A percentile compares a stretch with the other conserved stretches of the same genome.
Evolutionary conservation across 352 stramenopile genomes (phyloP).

Genomic region (Pythium coloratum): DNA sequence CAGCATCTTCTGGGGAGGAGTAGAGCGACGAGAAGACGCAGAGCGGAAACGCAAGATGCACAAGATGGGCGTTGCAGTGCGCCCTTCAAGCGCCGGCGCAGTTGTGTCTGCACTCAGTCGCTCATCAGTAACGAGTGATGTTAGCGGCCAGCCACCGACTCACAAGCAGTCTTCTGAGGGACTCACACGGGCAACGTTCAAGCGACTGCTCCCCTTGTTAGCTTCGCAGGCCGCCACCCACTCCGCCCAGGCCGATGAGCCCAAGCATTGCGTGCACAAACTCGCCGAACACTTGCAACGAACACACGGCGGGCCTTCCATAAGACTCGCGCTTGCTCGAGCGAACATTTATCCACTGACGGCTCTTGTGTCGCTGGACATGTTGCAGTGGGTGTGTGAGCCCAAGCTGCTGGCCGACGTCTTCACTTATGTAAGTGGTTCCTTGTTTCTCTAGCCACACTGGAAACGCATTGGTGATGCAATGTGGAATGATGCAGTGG

Average conservation of each 20-base stretch:
- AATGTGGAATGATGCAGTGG: slow-evolving; percentile 32
- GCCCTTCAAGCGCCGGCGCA: background rate
- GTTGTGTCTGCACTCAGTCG: background rate
- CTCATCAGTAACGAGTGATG: background rate
- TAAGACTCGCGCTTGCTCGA: slow-evolving; percentile 54
- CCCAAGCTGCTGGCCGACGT: slow-evolving; percentile 37
- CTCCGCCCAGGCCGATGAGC: background rate
- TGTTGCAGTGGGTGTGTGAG: slow-evolving; percentile 36
- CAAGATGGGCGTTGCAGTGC: slow-evolving; percentile 6
- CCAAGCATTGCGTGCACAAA: slow-evolving; percentile 34
- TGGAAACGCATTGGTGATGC: background rate
- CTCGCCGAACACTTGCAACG: slow-evolving; percentile 42
- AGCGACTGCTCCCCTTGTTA: slow-evolving; percentile 13
- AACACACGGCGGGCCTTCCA: slow-evolving; percentile 44
- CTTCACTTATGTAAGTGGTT: slow-evolving; percentile 43
- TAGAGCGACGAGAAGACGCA: slow-evolving; percentile 27
- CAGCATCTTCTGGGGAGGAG: slow-evolving; percentile 41
- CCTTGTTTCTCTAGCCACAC: background rate
- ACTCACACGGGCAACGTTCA: slow-evolving; percentile 3
- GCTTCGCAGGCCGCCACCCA: background rate
- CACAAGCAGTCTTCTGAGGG: slow-evolving; percentile 1
- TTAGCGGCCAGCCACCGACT: background rate
- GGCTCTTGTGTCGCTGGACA: slow-evolving; percentile 33
- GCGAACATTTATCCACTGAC: slow-evolving; percentile 41
- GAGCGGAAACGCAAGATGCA: slow-evolving; percentile 16